phyloP scores from a whole-genome alignment of 148 eudicot species.

The Rhododendron griersonianum region DNA sequence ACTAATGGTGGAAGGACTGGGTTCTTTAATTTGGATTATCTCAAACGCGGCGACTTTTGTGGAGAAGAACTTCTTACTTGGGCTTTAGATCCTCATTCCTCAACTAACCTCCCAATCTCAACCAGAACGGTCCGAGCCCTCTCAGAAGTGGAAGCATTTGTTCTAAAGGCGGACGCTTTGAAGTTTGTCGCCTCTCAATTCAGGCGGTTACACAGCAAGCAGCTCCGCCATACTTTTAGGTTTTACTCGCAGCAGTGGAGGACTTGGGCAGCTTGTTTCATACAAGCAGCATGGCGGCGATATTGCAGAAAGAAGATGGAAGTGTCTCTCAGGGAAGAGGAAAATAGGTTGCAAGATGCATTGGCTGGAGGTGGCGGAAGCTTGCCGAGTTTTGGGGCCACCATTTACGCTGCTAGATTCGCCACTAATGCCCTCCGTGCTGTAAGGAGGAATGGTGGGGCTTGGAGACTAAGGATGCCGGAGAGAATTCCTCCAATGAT shows the following conservation, averaged over 20 bases:
- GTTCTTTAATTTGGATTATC: conserved; percentile 53
- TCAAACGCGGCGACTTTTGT: conserved; percentile 65
- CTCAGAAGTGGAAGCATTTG: conserved; percentile 72
- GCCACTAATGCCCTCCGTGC: conserved; percentile 63
- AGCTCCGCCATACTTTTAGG: conserved; percentile 55
- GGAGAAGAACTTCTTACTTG: conserved; percentile 78
- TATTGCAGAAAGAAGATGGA: conserved; percentile 26
- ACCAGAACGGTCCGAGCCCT: conserved; percentile 69
- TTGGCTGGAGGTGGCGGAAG: conserved; percentile 44
- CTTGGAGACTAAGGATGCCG: conserved; percentile 48
- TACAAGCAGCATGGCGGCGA: conserved; percentile 75
- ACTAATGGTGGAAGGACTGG: conserved; percentile 77
- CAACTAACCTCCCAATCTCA: conserved; percentile 55
- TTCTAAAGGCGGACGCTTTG: conserved; percentile 52
- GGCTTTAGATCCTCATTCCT: conserved; percentile 55
- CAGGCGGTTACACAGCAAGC: conserved; percentile 61
- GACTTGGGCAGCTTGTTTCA: conserved; percentile 67
- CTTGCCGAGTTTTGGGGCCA: conserved; percentile 70
- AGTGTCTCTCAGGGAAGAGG: conserved; percentile 58
- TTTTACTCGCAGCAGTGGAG: conserved; percentile 78
- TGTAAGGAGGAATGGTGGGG: conserved; percentile 30
- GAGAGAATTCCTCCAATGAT: conserved; percentile 57
- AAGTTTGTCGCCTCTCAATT: conserved; percentile 70
- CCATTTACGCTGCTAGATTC: conserved; percentile 73
- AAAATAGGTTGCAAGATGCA: conserved; percentile 61